Conservation (phyloP, 192 early-diverging fungal species). For the Backusella sp. region DNA sequence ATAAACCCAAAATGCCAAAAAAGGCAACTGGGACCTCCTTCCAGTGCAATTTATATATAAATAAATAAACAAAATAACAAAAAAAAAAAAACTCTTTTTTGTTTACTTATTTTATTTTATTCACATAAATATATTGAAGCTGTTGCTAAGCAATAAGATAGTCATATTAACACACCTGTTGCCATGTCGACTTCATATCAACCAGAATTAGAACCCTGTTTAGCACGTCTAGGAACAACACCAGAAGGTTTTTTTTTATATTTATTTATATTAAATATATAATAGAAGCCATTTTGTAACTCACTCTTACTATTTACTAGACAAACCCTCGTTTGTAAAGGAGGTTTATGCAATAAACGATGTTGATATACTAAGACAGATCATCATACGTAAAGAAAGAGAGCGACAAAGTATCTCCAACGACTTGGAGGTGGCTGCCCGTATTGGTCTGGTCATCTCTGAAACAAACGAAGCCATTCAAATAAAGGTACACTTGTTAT, state of each 20-base stretch:
- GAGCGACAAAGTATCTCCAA: slow-evolving; percentile 49
- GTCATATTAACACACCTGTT: neutral
- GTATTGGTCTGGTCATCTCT: slow-evolving; percentile 57
- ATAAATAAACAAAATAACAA: too few relatives aligned
- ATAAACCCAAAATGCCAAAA: too few relatives aligned
- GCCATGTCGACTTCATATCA: slow-evolving; percentile 10
- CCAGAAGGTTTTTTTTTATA: slow-evolving; percentile 31
- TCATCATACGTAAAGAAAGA: slow-evolving; percentile 59
- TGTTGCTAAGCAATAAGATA: neutral
- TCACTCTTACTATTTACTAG: neutral
- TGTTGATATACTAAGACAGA: slow-evolving; percentile 38
- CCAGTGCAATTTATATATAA: too few relatives aligned
- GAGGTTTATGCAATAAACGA: slow-evolving; percentile 49
- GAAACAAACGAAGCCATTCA: slow-evolving; percentile 53
- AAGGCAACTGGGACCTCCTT: too few relatives aligned
- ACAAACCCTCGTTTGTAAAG: slow-evolving; percentile 35
- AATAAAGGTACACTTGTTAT: slow-evolving; percentile 30
- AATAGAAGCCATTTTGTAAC: neutral
- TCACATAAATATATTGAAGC: neutral
- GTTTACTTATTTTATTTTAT: neutral
- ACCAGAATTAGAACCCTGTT: slow-evolving; percentile 31
- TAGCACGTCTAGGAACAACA: slow-evolving; percentile 29
- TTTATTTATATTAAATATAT: neutral
- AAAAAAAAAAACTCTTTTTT: neutral
- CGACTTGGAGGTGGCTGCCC: slow-evolving; percentile 57